Evolutionary conservation across 2,329 filamentous ascomycete species (phyloP), one percentile per base, ranked within the genome.

Genomic region (Coleophoma eucalyptorum): DNA sequence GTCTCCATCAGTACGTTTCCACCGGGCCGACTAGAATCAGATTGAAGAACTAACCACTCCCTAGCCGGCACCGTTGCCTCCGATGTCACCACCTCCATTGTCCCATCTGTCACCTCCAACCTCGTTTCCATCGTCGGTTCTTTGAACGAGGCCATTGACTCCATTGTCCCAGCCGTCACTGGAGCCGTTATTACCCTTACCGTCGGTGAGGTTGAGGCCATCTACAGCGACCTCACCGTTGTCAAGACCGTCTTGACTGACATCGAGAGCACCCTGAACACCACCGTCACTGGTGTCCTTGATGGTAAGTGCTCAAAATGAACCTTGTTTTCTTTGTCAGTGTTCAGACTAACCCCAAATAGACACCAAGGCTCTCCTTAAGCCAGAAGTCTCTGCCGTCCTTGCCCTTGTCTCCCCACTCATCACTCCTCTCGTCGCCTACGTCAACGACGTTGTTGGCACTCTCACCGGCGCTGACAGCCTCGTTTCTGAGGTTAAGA

Each of bases 221-320:
- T 54, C 11, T 19, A 49, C 37, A 37, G n/a, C 21, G 18, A 33
- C 15, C 35, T 54, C n/a, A 8, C 5, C 3, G 74, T 72, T 47
- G 72, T 77, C 57, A 76, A 77, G 69, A 71, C 74, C 69, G 75
- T 77, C 68, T 75, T 77, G 63, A 74, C 76, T 64, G 75, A 76
- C 67, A 76, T 77, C 61, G 74, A 76, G 69, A 33, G 42, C n/a
- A n/a, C 21, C 10, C 37, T 54, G 12, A 41, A 10, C 6, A 20
- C 19, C 19, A 37, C 40, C 11, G 37, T 54, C 10, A 15, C 16
- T 2, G 40, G 15, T 13, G 18, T 54, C 20, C 12, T 31, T 19
- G 18, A 18, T 44, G 49, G 51, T 53, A 48, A 19, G 47, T 43
- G 5, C 26, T 26, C 26, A 26, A 26, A 8, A 7, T 26, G 10